Percentiles rank a stretch among this genome's conserved stretches.
Conservation (phyloP, 2,329 filamentous ascomycete species). For the Aspergillus pseudotamarii region DNA sequence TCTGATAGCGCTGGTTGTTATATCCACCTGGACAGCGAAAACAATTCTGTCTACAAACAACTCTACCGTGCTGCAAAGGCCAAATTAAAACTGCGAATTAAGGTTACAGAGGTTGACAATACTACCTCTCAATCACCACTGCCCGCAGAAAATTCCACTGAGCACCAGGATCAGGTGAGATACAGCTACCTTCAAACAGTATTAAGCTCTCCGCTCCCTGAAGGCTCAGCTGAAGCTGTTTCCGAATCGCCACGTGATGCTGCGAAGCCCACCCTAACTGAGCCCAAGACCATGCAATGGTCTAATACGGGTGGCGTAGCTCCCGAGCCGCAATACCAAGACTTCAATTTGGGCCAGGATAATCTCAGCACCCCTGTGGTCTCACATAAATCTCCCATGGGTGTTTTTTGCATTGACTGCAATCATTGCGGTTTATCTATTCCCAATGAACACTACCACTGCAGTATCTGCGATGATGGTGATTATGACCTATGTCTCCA, state of each 20-base stretch:
- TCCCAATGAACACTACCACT: constrained; percentile 86
- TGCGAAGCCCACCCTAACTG: constrained; percentile 10
- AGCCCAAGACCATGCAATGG: constrained; percentile 13
- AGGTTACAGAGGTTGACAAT: constrained; percentile 58
- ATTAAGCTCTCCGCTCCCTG: constrained; percentile 34
- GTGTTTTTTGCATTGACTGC: constrained; percentile 84
- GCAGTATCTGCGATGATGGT: constrained; percentile 86
- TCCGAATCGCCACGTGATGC: constrained; percentile 12
- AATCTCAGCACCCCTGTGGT: constrained; percentile 35
- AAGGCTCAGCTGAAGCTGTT: constrained; percentile 14
- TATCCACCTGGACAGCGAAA: constrained; percentile 75
- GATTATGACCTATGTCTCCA: constrained; percentile 89
- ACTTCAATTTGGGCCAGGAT: constrained; percentile 32
- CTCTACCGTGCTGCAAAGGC: constrained; percentile 95
- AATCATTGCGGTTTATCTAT: constrained; percentile 84
- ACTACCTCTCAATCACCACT: constrained; percentile 18
- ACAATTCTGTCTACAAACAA: constrained; percentile 89
- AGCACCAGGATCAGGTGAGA: constrained; percentile 27
- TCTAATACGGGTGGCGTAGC: constrained; percentile 9
- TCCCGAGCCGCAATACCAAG: constrained; percentile 26
- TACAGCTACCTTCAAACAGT: constrained; percentile 49
- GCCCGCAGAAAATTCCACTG: constrained; percentile 17
- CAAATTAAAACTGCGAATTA: constrained; percentile 94
- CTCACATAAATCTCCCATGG: constrained; percentile 36
- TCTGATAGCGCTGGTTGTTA: constrained; percentile 88